Evolutionary conservation across 495 filamentous ascomycete species (phyloP).

Genomic region (Arthonia radiata): DNA sequence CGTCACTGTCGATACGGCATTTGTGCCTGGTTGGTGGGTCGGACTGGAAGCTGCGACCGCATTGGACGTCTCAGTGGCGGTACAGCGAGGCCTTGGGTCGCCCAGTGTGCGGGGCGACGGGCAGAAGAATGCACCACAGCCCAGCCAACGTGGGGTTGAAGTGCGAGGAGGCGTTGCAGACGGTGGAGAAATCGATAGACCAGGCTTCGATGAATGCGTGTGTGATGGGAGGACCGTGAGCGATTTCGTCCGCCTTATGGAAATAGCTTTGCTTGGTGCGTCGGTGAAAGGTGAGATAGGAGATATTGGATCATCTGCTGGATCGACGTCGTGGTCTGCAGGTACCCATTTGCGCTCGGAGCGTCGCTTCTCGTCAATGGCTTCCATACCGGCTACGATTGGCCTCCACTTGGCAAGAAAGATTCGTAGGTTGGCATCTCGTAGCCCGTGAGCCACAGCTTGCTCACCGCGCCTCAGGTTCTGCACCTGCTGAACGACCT

Average conservation of each 20-base stretch:
- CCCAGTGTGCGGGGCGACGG: conserved; percentile 23
- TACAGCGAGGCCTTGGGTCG: conserved; percentile 25
- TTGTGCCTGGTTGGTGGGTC: too few relatives aligned
- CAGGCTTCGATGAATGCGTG: conserved; percentile 8
- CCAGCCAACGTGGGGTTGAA: conserved; percentile 26
- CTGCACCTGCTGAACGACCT: conserved; percentile 10
- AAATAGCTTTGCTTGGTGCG: too few relatives aligned
- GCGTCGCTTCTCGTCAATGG: conserved; percentile 1
- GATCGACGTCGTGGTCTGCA: conserved; percentile 4
- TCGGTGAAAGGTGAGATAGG: too few relatives aligned
- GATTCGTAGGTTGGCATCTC: conserved; percentile 2
- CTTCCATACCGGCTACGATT: conserved; percentile 1
- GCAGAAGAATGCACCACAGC: conserved; percentile 33
- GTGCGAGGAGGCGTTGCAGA: conserved; percentile 18
- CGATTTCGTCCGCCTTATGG: conserved; percentile 2
- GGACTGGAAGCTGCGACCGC: too few relatives aligned
- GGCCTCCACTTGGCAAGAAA: conserved; percentile 1
- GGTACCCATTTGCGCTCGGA: conserved; percentile 2
- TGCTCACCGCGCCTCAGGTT: conserved; percentile 5
- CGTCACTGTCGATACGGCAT: too few relatives aligned
- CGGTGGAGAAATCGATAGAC: conserved; percentile 15
- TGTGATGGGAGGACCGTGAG: conserved; percentile 4
- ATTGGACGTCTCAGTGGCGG: conserved; percentile 20
- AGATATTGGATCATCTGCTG: conserved; percentile 3
- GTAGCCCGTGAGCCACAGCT: conserved; percentile 8